These are phyloP conservation scores for Paxillus ammoniavirescens DNA, from an alignment of 768 basidiomycete species.

Conservation along the genomic window DNA sequence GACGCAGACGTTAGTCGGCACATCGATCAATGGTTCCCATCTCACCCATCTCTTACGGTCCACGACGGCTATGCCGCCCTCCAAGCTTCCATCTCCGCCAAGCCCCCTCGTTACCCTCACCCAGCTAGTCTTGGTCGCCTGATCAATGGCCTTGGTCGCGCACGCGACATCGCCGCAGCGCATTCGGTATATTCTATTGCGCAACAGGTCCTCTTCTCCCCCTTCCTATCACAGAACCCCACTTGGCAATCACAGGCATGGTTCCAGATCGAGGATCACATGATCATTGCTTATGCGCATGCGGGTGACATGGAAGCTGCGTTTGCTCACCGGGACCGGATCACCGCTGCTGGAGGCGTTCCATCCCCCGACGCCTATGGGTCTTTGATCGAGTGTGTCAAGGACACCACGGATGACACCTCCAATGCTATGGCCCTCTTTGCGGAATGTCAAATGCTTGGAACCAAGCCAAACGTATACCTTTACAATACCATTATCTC, in stretches of 20 bases:
- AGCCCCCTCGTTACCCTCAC: constrained; percentile 47
- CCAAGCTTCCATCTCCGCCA: constrained; percentile 37
- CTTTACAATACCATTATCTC: constrained; percentile 98
- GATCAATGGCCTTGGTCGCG: constrained; percentile 67
- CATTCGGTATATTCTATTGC: constrained; percentile 64
- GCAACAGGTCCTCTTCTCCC: constrained; percentile 54
- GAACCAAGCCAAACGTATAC: constrained; percentile 78
- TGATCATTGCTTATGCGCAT: constrained; percentile 86
- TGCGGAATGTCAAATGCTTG: constrained; percentile 67
- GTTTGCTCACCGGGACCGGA: constrained; percentile 73
- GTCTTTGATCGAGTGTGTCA: constrained; percentile 80
- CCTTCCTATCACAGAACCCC: constrained; percentile 39
- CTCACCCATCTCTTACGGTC: constrained; percentile 27
- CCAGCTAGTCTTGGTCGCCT: constrained; percentile 55
- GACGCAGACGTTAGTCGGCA: constrained; percentile 27
- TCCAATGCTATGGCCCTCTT: constrained; percentile 83
- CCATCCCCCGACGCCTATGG: constrained; percentile 93
- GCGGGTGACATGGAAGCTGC: constrained; percentile 77
- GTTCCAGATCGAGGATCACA: constrained; percentile 81
- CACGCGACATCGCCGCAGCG: constrained; percentile 58
- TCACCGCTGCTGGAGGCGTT: constrained; percentile 72
- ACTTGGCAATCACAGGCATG: constrained; percentile 57
- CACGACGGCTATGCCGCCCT: constrained; percentile 50
- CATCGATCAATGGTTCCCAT: constrained; percentile 34
- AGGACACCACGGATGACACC: constrained; percentile 95